A percentile compares a stretch with the other conserved stretches of the same genome.
phyloP scores from a whole-genome alignment of 805 yeast species.

The Barnettozyma populi region DNA sequence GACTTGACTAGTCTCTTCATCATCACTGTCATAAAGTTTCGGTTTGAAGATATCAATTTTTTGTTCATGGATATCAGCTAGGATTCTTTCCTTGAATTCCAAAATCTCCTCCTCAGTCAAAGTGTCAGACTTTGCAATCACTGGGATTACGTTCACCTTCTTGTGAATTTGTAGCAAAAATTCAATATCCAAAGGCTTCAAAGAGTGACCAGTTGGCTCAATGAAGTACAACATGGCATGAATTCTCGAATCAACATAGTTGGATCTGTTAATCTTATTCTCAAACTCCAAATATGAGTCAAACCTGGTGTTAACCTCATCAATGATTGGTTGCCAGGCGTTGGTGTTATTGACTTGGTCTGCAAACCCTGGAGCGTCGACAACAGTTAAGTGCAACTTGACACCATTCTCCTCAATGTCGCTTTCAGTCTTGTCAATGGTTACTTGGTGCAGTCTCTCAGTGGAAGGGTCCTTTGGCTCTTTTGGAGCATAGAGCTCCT shows the following conservation, averaged over 20 bases:
- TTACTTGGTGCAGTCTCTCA: conserved; percentile 42
- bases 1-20: conserved; percentile 69
- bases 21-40: conserved; percentile 71
- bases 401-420: conserved; percentile 94
- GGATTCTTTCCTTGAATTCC: conserved; percentile 70
- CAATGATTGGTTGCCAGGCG: conserved; percentile 86
- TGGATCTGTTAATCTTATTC: conserved; percentile 70
- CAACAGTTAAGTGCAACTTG: conserved; percentile 71
- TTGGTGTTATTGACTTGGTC: conserved; percentile 76
- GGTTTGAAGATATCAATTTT: conserved; percentile 76
- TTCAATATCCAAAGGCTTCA: conserved; percentile 82
- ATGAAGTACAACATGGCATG: conserved; percentile 93
- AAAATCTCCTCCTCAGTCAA: conserved; percentile 80
- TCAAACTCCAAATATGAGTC: conserved; percentile 88
- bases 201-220: conserved; percentile 94
- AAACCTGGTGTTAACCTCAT: conserved; percentile 80
- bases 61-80: conserved; percentile 70
- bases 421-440: conserved; percentile 54
- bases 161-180: conserved; percentile 85
- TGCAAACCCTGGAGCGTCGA: conserved; percentile 94
- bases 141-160: conserved; percentile 90
- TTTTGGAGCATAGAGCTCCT: conserved; percentile 45
- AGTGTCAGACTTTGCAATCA: conserved; percentile 92
- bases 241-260: conserved; percentile 72
- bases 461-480: conserved; percentile 36